Percentiles rank a stretch among this genome's conserved stretches.
Conservation (phyloP, 768 basidiomycete genomes). For the Sutorius australiensis region DNA sequence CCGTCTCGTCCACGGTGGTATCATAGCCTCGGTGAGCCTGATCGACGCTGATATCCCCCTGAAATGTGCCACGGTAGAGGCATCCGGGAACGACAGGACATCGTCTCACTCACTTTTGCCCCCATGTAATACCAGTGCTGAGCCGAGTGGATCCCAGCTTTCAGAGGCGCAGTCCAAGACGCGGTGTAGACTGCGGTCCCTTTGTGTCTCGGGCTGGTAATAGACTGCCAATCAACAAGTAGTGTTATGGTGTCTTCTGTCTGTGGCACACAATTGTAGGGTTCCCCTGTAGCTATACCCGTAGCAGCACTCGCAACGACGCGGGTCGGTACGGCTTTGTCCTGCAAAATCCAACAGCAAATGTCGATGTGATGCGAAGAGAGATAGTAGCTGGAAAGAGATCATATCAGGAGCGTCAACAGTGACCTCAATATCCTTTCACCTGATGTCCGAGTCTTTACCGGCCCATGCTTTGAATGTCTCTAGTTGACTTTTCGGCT, state of each 20-base stretch:
- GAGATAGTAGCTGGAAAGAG: slow-evolving; percentile 72
- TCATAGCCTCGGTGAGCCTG: slow-evolving; percentile 95
- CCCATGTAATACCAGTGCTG: slow-evolving; percentile 97
- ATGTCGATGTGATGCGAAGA: slow-evolving; percentile 94
- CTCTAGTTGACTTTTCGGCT: slow-evolving; percentile 91
- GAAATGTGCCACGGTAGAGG: slow-evolving; percentile 1
- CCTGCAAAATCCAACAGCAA: slow-evolving; percentile 80
- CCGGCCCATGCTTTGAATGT: slow-evolving; percentile 96
- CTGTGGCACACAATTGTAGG: slow-evolving; percentile 79
- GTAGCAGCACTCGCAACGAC: slow-evolving; percentile 89
- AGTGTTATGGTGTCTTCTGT: slow-evolving; percentile 96
- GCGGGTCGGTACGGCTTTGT: slow-evolving; percentile 70
- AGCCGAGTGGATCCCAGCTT: slow-evolving; percentile 83
- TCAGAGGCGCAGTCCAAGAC: slow-evolving; percentile 90
- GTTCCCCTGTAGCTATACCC: slow-evolving; percentile 86
- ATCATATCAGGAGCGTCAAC: not conserved
- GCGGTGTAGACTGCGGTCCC: slow-evolving; percentile 93
- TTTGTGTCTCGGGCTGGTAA: slow-evolving; percentile 65
- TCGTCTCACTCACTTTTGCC: slow-evolving; percentile 57
- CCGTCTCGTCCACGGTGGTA: slow-evolving; percentile 78
- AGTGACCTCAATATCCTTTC: slow-evolving; percentile 1
- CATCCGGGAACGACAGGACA: not conserved
- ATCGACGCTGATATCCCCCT: slow-evolving; percentile 91
- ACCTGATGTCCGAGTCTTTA: slow-evolving; percentile 91
- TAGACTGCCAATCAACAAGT: slow-evolving; percentile 89